These are phyloP conservation scores for Oxyria digyna DNA, from an alignment of 148 eudicot genomes.

Conservation along the genomic window DNA sequence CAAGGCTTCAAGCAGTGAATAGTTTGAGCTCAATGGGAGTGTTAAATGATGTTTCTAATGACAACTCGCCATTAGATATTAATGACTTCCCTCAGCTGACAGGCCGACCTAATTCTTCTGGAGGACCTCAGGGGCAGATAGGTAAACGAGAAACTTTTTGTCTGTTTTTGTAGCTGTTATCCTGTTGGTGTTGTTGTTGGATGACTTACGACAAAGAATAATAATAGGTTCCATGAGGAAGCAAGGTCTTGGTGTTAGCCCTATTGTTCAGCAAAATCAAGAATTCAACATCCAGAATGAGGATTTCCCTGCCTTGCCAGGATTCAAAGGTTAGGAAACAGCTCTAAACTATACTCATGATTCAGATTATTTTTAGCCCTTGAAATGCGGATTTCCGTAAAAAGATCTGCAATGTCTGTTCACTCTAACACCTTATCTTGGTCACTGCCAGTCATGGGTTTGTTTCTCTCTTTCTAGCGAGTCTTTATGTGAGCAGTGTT, in stretches of 20 bases:
- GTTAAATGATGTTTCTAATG: constrained; percentile 73
- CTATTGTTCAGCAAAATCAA: constrained; percentile 95
- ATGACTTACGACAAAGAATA: constrained; percentile 15
- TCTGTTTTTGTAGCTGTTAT: neutral
- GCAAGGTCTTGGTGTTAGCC: constrained; percentile 86
- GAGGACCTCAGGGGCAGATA: constrained; percentile 95
- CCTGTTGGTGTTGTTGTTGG: constrained; percentile 4
- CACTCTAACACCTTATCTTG: neutral
- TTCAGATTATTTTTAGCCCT: neutral
- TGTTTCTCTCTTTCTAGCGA: neutral
- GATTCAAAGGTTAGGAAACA: constrained; percentile 61
- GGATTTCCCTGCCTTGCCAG: constrained; percentile 98
- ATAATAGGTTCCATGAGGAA: constrained; percentile 84
- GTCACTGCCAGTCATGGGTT: no score
- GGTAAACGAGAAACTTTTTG: constrained; percentile 21
- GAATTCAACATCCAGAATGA: constrained; percentile 98
- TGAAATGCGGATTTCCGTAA: neutral
- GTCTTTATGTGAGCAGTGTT: neutral
- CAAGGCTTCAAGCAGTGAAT: constrained; percentile 64
- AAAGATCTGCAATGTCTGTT: neutral
- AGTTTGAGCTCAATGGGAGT: constrained; percentile 74
- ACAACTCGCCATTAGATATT: constrained; percentile 76
- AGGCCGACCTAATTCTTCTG: constrained; percentile 89
- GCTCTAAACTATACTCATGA: neutral
- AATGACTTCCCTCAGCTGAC: constrained; percentile 93